These are phyloP conservation scores for Tripidium arundinaceum DNA, from an alignment of 202 grass and related monocot genomes.

Conservation along the genomic window DNA sequence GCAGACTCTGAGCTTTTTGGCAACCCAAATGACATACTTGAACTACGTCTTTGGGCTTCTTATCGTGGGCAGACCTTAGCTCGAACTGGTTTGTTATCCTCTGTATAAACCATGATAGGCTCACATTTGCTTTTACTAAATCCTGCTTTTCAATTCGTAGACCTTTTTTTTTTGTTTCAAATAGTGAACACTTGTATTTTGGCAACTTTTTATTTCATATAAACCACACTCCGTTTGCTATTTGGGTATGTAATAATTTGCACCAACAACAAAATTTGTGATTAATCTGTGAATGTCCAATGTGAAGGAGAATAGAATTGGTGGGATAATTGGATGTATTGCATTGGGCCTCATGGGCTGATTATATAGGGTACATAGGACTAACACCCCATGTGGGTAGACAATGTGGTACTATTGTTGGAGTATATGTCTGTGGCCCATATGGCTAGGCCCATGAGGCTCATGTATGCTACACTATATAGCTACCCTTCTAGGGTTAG, in stretches of 20 bases:
- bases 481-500: too few species aligned
- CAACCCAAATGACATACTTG: slow-evolving; percentile 55
- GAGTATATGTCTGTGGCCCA: too few species aligned
- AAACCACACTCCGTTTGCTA: not conserved
- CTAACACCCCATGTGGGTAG: too few species aligned
- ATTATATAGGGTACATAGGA: too few species aligned
- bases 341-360: too few species aligned
- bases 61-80: slow-evolving; percentile 91
- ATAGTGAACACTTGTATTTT: not conserved
- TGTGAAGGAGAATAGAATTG: too few species aligned
- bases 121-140: not conserved
- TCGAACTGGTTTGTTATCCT: slow-evolving; percentile 63
- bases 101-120: not conserved
- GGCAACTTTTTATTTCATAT: not conserved
- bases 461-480: too few species aligned
- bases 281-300: not conserved
- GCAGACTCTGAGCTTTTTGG: slow-evolving; percentile 70
- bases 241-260: not conserved
- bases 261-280: not conserved
- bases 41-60: slow-evolving; percentile 88
- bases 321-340: too few species aligned
- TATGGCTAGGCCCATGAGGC: too few species aligned
- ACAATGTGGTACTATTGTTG: too few species aligned
- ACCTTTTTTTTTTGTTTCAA: not conserved
- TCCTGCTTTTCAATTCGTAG: not conserved